Evolutionary conservation across 1,139 yeast species (phyloP), one percentile per base, ranked within the genome.

Genomic region (Geotrichum carabidarum): DNA sequence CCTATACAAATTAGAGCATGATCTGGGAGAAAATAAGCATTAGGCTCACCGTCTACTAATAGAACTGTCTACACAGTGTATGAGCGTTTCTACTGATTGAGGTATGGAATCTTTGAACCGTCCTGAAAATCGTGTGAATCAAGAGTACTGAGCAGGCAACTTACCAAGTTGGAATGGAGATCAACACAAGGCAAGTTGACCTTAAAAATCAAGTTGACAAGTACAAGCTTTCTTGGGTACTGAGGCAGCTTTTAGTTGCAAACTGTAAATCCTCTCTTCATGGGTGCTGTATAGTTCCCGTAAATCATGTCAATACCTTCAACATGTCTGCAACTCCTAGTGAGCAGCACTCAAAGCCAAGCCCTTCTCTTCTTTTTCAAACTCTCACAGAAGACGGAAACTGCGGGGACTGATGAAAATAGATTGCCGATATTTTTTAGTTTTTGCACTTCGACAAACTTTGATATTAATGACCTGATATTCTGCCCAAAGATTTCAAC

Each of bases 311-410:
- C 78, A 62, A 89, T 87, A 69, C 91, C 98, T 64, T 87, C 96
- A 62, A 86, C n/a, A n/a, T 84, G 66, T 86, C 91, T 41, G 89
- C 82, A 53, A 91, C 77, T 0, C 98, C 98, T 65, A 91, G 89
- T 18, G 98, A 91, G 69, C 96, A 91, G 27, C 96, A 86, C 70
- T 94, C 98, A 37, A 97, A 94, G 32, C 99, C 98, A 53, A 88
- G 77, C 99, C 99, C 70, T 94, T 94, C 69, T 94, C 99, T 51
- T 99, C 99, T 68, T 91, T 93, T 71, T 94, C 99, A 62, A 94
- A 78, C 73, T 93, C 99, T 74, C 93, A 99, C 60, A 93, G 78
- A 48, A 93, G 79, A 68, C 95, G 87, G 72, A 93, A 93, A 70
- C 90, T 90, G 72, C 98, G 82, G 61, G 98, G 98, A 48, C 95